Evolutionary conservation across 2,329 filamentous ascomycete genomes (phyloP), one percentile per base, ranked within the genome.

Genomic region (Chaetothyriales sp.): DNA sequence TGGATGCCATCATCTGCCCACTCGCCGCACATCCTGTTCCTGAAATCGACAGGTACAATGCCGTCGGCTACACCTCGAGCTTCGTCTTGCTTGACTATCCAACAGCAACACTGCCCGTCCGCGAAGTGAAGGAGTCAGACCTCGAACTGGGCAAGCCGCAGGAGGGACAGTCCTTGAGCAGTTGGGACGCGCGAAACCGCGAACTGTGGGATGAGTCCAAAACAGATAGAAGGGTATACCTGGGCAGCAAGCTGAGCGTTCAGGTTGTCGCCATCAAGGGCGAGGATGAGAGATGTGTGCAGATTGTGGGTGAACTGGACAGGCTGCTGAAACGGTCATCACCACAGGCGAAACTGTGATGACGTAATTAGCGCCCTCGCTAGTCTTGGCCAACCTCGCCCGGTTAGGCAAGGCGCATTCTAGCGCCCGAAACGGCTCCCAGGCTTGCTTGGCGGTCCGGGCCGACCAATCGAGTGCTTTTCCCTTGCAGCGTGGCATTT

Each of bases 21-120:
- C 69, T 81, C 0, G 79, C 79, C 12, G 78, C 79, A 1, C 80
- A 84, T 62, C 77, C 80, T 0, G 73, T 80, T 0, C 77, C 79
- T 1, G 70, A 73, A 8, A 73, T 80, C 50, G 80, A 84, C 64
- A 67, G 72, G 1, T 83, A 78, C 65, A 80, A 81, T 61, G 74
- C 73, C 0, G 74, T 78, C 0, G 75, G 78, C 51, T 83, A 83
- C 60, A 81, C 79, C 0, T 75, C 70, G 19, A 72, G 70, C 1
- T 81, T 79, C 59, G 78, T 81, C 7, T 59, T 83, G 50, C 63
- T 83, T 19, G 80, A 84, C 60, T 80, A 78, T 58, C 75, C 80
- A 0, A 74, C 79, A 1, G 80, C 75, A 0, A 64, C 63, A 0
- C 55, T 83, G 1, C 79, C 79, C 0, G 72, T 83, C 0, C 65